Evolutionary conservation across 495 filamentous ascomycete species (phyloP), one percentile per base, ranked within the genome.

Genomic region (Aspergillus haitiensis): DNA sequence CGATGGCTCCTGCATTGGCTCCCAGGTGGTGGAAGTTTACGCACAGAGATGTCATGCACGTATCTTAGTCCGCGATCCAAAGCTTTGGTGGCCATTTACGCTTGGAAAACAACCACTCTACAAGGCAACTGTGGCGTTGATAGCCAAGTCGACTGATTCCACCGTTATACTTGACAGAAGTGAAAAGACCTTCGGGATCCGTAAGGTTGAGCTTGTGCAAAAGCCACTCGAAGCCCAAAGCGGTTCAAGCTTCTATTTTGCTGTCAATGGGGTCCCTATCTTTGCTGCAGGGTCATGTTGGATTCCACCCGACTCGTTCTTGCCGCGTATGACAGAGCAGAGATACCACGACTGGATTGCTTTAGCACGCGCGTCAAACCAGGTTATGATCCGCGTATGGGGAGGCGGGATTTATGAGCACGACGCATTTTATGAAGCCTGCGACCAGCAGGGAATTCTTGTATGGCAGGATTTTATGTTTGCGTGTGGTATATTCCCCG

Each of bases 381-480:
- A 47, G 16, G 44, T 47, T 18, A 47, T 47, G 44, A 47, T 47
- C 44, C 44, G 44, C 10, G 44, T 47, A 5, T 47, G 44, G 44
- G 44, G 44, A 21, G 44, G 44, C 16, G 44, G 44, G 15, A 47
- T 47, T 18, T 47, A 47, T 10, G 44, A 47, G 27, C n/a, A 21
- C 15, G 44, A 47, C 11, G 44, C 44, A 9, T 47, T 47, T 47
- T 47, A 47, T 16, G 44, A 47, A 21, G 44, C 44, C 44, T 47
- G 44, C 9, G 44, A 47, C 16, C n/a, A 47, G n/a, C 44, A 47
- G n/a, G 44, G 44, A 0, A 47, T 47, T 16, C 44, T 47, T 18
- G 44, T 47, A 15, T 47, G 44, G 44, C 44, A 47, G 16, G 44
- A 47, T 10, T 21, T 47, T 5, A 47, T 47, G 44, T 21, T 47